Base-by-base conservation (phyloP, 2,329 filamentous ascomycete genomes). In the Chalaropsis thielavioides region DNA sequence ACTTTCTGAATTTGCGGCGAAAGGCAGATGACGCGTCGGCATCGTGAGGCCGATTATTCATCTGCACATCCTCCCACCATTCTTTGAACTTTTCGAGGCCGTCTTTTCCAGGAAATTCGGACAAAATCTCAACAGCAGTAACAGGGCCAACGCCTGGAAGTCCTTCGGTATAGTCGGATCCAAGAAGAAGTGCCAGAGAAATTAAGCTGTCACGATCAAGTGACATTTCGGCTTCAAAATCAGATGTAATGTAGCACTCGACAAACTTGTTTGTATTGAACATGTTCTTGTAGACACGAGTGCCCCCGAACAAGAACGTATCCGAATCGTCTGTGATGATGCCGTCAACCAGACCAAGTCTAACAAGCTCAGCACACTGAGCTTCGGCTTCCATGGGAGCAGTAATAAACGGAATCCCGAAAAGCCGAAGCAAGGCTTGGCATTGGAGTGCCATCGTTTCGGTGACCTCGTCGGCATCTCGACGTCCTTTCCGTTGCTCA, bases 321-420 rank as follows among this genome's bases (percentile, higher is more conserved):
- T 99, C 94, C 2, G 89, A 95, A 73, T 99, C 94, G 71, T 99
- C 94, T 0, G 95, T 99, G 38, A 99, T 92, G 68, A 99, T 96
- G 13, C 95, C 94, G 73, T 99, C 95, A 8, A 99, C 95, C 0
- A 97, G 83, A 0, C 90, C 90, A 0, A 97, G 79, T 0, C 77
- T 77, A 0, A 99, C 92, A 3, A 99, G 83, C 75, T 96, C 89
- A 0, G 94, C 94, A 72, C 94, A 99, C 73, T 99, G 94, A 0
- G 94, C 94, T 79, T 99, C 94, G 0, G 94, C 94, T 80, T 99
- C 94, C 94, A 97, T 97, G 0, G 95, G 95, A 0, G 94, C 94
- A 0, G 92, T 99, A 70, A 99, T 87, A 72, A 99, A 99, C 0
- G 94, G 94, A 11, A 99, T 83, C 0, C 94, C 94, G 73, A 99